phyloP scores from a whole-genome alignment of 202 grass and related monocot species.

The Musa balbisiana region DNA sequence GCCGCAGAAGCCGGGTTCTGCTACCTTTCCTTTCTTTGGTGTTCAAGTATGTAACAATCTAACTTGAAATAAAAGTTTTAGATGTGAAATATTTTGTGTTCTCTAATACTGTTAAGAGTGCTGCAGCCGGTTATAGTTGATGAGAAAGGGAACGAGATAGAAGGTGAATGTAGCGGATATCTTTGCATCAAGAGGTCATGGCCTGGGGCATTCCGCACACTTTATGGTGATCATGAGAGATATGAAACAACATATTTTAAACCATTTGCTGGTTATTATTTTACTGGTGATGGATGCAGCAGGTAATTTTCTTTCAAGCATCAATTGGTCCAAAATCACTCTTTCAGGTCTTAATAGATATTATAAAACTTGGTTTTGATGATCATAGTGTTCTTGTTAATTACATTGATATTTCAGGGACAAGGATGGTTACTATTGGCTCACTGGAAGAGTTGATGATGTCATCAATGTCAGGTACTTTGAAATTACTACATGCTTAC shows the following conservation, averaged over 20 bases:
- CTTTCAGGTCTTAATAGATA: neutral
- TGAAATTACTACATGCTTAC: neutral
- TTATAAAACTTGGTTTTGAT: neutral
- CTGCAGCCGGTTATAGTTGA: slow-evolving; percentile 82
- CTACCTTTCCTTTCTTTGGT: slow-evolving; percentile 89
- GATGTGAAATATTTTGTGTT: slow-evolving; percentile 5
- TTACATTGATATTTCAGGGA: slow-evolving; percentile 49
- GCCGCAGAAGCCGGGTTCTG: slow-evolving; percentile 94
- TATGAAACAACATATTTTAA: slow-evolving; percentile 96
- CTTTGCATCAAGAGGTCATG: slow-evolving; percentile 96
- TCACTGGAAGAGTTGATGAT: slow-evolving; percentile 95
- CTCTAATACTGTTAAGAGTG: neutral
- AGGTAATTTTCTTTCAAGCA: slow-evolving; percentile 35
- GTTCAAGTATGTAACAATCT: slow-evolving; percentile 49
- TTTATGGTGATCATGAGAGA: slow-evolving; percentile 95
- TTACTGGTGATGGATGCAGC: slow-evolving; percentile 89
- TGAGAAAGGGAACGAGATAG: slow-evolving; percentile 76
- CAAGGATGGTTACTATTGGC: slow-evolving; percentile 85
- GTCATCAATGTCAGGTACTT: slow-evolving; percentile 92
- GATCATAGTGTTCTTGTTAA: slow-evolving; percentile 4
- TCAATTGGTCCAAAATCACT: neutral
- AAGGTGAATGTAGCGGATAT: slow-evolving; percentile 89
- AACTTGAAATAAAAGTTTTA: neutral
- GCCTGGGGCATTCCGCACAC: slow-evolving; percentile 89
- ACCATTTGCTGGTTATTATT: slow-evolving; percentile 94